These are phyloP conservation scores for Papilionanthe hybrid DNA, from an alignment of 116 monocot genomes.

Conservation along the genomic window DNA sequence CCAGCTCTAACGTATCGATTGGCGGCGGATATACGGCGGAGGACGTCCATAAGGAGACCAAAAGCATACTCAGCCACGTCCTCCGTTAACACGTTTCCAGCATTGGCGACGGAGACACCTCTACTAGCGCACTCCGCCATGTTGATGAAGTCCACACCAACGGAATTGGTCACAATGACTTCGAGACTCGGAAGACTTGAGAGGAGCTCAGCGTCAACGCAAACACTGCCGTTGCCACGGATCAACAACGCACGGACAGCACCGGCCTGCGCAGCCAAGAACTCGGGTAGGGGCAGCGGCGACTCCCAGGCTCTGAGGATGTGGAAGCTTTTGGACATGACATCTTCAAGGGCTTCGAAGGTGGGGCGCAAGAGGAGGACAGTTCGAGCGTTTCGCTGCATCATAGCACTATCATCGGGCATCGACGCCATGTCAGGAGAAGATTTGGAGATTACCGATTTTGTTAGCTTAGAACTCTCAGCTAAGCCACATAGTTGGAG, in stretches of 20 bases:
- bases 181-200: slow-evolving; percentile 22
- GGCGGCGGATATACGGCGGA: slow-evolving; percentile 28
- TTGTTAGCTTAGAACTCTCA: too few relatives aligned
- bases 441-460: too few relatives aligned
- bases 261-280: slow-evolving; percentile 10
- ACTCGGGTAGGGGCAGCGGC: neutral
- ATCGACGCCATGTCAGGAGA: neutral
- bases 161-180: slow-evolving; percentile 20
- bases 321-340: slow-evolving; percentile 12
- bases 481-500: too few relatives aligned
- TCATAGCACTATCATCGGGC: neutral
- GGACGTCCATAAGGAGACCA: slow-evolving; percentile 28
- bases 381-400: neutral
- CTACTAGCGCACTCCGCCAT: slow-evolving; percentile 29
- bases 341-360: neutral
- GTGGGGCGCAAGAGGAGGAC: slow-evolving; percentile 8
- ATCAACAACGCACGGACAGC: slow-evolving; percentile 7
- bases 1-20: slow-evolving; percentile 32
- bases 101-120: slow-evolving; percentile 34
- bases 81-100: slow-evolving; percentile 20
- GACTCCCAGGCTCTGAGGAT: slow-evolving; percentile 18
- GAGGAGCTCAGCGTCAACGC: slow-evolving; percentile 11
- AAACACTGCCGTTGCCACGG: neutral
- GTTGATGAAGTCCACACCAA: slow-evolving; percentile 29
- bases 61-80: slow-evolving; percentile 42